These are phyloP conservation scores for Yarrowia porcina DNA, from an alignment of 805 yeast species.

Conservation along the genomic window DNA sequence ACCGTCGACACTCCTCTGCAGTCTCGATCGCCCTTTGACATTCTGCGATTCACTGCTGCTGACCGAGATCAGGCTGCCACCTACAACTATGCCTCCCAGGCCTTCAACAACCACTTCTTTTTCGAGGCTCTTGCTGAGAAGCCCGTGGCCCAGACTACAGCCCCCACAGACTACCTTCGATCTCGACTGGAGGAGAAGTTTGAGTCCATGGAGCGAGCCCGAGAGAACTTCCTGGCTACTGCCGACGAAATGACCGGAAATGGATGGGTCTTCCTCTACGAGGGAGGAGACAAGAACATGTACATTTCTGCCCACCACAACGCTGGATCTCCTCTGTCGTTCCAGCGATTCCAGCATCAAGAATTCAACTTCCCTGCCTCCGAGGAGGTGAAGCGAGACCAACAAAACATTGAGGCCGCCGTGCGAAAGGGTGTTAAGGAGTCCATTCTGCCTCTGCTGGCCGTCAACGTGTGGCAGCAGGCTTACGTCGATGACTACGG, in stretches of 20 bases:
- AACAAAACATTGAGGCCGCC: slow-evolving; percentile 45
- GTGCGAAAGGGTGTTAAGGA: slow-evolving; percentile 44
- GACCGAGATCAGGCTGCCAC: slow-evolving; percentile 61
- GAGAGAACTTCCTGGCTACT: slow-evolving; percentile 63
- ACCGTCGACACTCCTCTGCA: slow-evolving; percentile 81
- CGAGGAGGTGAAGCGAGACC: slow-evolving; percentile 38
- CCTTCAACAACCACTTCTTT: slow-evolving; percentile 88
- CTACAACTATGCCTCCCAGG: slow-evolving; percentile 88
- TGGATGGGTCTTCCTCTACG: slow-evolving; percentile 88
- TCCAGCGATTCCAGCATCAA: slow-evolving; percentile 56
- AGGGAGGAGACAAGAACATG: slow-evolving; percentile 49
- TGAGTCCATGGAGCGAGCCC: slow-evolving; percentile 74
- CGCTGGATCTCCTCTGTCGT: slow-evolving; percentile 76
- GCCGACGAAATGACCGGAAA: slow-evolving; percentile 77
- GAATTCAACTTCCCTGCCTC: slow-evolving; percentile 74
- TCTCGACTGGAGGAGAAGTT: slow-evolving; percentile 57
- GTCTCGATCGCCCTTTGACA: slow-evolving; percentile 68
- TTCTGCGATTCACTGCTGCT: slow-evolving; percentile 58
- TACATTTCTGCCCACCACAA: slow-evolving; percentile 81
- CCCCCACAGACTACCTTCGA: slow-evolving; percentile 37
- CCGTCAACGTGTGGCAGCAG: slow-evolving; percentile 82
- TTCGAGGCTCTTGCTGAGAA: slow-evolving; percentile 54
- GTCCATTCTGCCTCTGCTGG: slow-evolving; percentile 61
- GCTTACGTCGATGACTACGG: slow-evolving; percentile 88
- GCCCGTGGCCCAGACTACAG: slow-evolving; percentile 29